Conservation (phyloP, 768 basidiomycete genomes). For the Tulasnella sp. region DNA sequence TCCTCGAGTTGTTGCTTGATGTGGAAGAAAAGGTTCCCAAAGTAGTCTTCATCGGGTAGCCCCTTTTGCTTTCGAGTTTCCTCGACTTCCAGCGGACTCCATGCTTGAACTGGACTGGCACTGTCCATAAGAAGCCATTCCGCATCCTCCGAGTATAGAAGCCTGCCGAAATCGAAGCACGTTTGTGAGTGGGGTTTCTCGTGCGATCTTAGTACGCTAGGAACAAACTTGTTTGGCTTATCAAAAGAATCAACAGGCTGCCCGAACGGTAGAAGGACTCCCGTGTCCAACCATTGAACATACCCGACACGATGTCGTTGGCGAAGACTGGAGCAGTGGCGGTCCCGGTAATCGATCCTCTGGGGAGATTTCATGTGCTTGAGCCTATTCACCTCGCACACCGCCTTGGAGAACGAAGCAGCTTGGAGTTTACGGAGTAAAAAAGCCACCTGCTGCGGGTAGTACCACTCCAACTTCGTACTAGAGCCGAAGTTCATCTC, state of each 20-base stretch:
- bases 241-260: conserved; percentile 45
- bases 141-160: conserved; percentile 48
- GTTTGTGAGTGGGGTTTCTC: not conserved
- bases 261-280: conserved; percentile 50
- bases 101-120: conserved; percentile 49
- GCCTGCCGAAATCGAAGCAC: conserved; percentile 31
- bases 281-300: conserved; percentile 42
- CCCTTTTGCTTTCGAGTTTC: conserved; percentile 43
- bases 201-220: not conserved
- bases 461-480: not conserved
- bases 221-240: conserved; percentile 37
- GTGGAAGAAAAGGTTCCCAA: not conserved
- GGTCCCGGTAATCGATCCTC: conserved; percentile 45
- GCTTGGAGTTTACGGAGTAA: not conserved
- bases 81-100: conserved; percentile 48
- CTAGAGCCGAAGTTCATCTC: not conserved
- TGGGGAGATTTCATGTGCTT: conserved; percentile 39
- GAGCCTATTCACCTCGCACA: not conserved
- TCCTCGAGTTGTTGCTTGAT: conserved; percentile 40
- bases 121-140: conserved; percentile 45
- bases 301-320: conserved; percentile 49
- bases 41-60: conserved; percentile 42
- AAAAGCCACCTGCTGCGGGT: not conserved
- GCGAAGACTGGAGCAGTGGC: conserved; percentile 42
- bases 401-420: not conserved